Evolutionary conservation across 805 yeast genomes (phyloP).

Genomic region (Metschnikowia noctiluminum): DNA sequence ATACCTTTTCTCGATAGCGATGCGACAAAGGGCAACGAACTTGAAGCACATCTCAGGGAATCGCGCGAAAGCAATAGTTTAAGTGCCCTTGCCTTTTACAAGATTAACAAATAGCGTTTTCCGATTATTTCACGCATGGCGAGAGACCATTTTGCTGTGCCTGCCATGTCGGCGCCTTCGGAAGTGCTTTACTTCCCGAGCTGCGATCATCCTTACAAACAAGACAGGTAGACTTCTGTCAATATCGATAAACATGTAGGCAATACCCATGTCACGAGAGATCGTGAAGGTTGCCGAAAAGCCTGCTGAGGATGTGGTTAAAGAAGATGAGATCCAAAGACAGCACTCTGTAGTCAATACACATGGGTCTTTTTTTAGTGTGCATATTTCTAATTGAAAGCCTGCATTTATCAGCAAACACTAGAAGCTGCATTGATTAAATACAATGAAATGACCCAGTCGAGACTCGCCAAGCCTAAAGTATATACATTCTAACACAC

Average conservation of each 20-base stretch:
- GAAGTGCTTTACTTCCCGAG: neutral
- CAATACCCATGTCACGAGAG: neutral
- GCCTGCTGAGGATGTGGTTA: neutral
- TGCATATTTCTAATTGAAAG: too few relatives aligned
- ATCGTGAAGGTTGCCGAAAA: neutral
- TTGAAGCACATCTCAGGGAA: neutral
- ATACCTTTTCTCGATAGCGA: too few relatives aligned
- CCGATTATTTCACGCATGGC: slow-evolving; percentile 1
- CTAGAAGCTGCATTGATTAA: too few relatives aligned
- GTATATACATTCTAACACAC: too few relatives aligned
- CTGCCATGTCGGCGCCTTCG: slow-evolving; percentile 2
- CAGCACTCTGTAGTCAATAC: too few relatives aligned
- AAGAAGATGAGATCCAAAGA: too few relatives aligned
- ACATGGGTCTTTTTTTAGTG: too few relatives aligned
- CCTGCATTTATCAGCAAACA: too few relatives aligned
- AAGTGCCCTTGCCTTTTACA: neutral
- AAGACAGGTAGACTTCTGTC: neutral
- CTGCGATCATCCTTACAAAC: neutral
- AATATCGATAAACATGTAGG: neutral
- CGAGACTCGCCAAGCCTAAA: too few relatives aligned
- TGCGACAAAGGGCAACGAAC: neutral
- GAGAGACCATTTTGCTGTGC: slow-evolving; percentile 1
- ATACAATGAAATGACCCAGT: too few relatives aligned
- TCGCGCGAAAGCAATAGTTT: neutral
- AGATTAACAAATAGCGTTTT: neutral